These are phyloP conservation scores for Gymnopus androsaceus DNA, from an alignment of 1,284 basidiomycete species.

Conservation along the genomic window DNA sequence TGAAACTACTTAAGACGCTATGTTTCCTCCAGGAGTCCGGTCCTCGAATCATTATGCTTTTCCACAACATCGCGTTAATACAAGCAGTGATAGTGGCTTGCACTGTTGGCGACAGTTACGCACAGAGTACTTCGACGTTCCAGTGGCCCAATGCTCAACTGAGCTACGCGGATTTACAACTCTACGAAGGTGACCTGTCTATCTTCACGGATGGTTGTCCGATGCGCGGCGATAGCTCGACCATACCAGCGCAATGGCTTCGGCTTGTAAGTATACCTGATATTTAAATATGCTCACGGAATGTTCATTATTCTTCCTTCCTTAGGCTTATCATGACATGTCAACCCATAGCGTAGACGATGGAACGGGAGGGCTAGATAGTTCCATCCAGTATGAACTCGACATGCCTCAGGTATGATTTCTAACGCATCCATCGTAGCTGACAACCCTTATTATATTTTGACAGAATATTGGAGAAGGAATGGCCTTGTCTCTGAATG, in stretches of 20 bases:
- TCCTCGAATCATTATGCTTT: no score
- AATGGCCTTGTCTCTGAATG: slow-evolving; percentile 39
- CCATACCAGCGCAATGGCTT: slow-evolving; percentile 8
- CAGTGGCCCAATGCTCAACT: not conserved
- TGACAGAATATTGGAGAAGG: slow-evolving; percentile 39
- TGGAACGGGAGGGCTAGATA: slow-evolving; percentile 37
- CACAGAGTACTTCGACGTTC: not conserved
- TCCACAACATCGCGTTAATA: no score
- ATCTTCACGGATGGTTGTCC: not conserved
- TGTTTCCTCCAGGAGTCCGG: no score
- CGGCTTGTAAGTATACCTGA: no score
- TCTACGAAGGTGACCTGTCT: not conserved
- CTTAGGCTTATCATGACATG: slow-evolving; percentile 43
- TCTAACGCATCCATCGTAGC: not conserved
- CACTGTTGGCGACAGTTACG: not conserved
- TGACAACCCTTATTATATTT: not conserved
- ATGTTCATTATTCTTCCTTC: not conserved
- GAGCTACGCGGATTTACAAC: not conserved
- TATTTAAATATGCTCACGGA: no score
- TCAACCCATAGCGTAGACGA: slow-evolving; percentile 37
- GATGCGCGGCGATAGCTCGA: not conserved
- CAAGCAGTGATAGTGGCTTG: not conserved
- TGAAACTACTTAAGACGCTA: no score
- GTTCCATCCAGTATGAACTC: slow-evolving; percentile 38
- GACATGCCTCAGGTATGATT: slow-evolving; percentile 33